Conservation (phyloP, 129 eudicot genomes). For the Tagetes erecta region DNA sequence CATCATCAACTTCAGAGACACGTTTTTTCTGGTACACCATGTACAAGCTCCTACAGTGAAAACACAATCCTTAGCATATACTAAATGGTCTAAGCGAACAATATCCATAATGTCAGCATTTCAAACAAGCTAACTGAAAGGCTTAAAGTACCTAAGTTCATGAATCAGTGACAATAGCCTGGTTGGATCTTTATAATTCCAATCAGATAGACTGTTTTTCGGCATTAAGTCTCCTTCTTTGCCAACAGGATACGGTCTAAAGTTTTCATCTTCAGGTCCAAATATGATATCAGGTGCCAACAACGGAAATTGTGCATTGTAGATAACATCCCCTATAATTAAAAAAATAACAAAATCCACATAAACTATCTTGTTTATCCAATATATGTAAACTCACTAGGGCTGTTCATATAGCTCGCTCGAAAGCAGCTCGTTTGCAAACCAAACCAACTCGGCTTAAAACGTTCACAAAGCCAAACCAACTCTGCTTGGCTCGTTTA, state of each 20-base stretch:
- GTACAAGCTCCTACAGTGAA: slow-evolving; percentile 55
- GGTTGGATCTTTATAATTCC: slow-evolving; percentile 84
- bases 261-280: slow-evolving; percentile 80
- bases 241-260: slow-evolving; percentile 45
- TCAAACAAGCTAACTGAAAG: not conserved
- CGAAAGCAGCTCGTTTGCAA: not conserved
- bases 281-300: slow-evolving; percentile 79
- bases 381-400: no score
- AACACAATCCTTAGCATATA: not conserved
- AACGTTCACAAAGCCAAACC: no score
- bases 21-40: slow-evolving; percentile 71
- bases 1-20: slow-evolving; percentile 87
- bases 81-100: not conserved
- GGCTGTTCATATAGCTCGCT: no score
- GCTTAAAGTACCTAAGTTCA: slow-evolving; percentile 60
- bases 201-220: slow-evolving; percentile 55
- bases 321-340: slow-evolving; percentile 83
- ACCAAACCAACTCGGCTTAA: no score
- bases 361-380: not conserved
- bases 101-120: not conserved
- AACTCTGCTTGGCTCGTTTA: no score
- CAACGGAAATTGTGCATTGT: slow-evolving; percentile 76
- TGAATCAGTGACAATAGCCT: slow-evolving; percentile 62
- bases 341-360: not conserved
- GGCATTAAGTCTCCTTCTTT: slow-evolving; percentile 39